A percentile compares a stretch with the other conserved stretches of the same genome.
phyloP scores from a whole-genome alignment of 371 early-diverging fungal species.

The Mortierella sp. region DNA sequence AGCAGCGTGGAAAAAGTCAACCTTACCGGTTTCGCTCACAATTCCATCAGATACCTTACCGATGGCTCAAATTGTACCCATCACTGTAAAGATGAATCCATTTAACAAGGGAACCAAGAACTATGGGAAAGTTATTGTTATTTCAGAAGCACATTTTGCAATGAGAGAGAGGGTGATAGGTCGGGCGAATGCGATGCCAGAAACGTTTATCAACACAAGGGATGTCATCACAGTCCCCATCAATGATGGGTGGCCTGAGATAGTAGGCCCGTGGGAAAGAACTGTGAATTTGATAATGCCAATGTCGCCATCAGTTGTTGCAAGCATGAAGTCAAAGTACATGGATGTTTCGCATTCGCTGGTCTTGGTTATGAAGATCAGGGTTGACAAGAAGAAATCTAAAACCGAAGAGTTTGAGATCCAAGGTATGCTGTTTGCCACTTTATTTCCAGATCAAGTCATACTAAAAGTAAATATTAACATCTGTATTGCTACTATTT shows the following conservation, averaged over 20 bases:
- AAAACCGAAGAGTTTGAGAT: not conserved
- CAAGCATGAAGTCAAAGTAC: not conserved
- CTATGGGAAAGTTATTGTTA: not conserved
- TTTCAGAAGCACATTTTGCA: slow-evolving; percentile 5
- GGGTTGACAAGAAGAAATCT: slow-evolving; percentile 2
- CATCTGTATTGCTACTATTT: not conserved
- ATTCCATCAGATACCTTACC: slow-evolving; percentile 8
- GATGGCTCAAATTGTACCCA: slow-evolving; percentile 12
- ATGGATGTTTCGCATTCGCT: slow-evolving; percentile 8
- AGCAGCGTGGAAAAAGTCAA: slow-evolving; percentile 2
- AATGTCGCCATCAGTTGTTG: not conserved
- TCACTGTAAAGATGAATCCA: slow-evolving; percentile 1
- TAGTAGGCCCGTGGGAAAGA: not conserved
- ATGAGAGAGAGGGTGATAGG: slow-evolving; percentile 9
- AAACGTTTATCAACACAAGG: not conserved
- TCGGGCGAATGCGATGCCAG: not conserved
- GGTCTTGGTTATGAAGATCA: slow-evolving; percentile 4
- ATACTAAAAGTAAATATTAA: not conserved
- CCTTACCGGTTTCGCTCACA: slow-evolving; percentile 13
- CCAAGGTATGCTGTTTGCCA: not conserved
- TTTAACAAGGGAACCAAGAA: not conserved
- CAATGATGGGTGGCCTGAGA: slow-evolving; percentile 6
- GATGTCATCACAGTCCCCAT: slow-evolving; percentile 4
- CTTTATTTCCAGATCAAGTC: not conserved
- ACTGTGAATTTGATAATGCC: slow-evolving; percentile 15